Evolutionary conservation across 257 asterid genomes (phyloP), one percentile per base, ranked within the genome.

Genomic region (Voacanga thouarsii): DNA sequence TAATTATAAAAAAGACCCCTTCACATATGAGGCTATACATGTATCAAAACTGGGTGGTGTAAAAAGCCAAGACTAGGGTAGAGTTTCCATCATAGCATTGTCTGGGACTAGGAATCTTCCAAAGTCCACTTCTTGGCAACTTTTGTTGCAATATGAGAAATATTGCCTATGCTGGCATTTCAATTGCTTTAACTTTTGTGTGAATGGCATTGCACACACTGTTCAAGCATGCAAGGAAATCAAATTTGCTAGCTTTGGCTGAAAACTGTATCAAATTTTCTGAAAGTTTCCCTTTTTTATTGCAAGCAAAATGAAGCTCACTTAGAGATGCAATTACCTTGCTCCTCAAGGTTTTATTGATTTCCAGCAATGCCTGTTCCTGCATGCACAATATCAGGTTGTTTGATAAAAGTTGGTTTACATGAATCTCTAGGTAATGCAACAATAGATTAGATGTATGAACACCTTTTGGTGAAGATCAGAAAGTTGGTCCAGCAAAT

Each of bases 381-480:
- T 85, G 78, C 12, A n/a, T 85, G 78, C 12, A n/a, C n/a, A 81
- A 2, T 26, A 64, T 11, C 41, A 19, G 43, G 23, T 6, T 7
- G 16, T 47, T 19, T 24, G 43, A 5, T 12, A 21, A 33, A 23
- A 72, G 5, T 7, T 33, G 57, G 11, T 16, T 10, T 16, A n/a
- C 43, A 18, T 28, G 66, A 19, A 30, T 6, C 30, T n/a, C 41
- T 49, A 12, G 21, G 18, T 39, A 33, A 24, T 23, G 6, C 45
- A 41, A 60, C 37, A 24, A 18, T 49, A 1, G 4, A 43, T 5
- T 69, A 21, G 4, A 18, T 7, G 39, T 19, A 12, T 18, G 28
- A 7, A 6, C 71, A 86, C 90, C 90, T 82, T 84, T 77, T 82
- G 81, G 24, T 77, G 85, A 80, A 86, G 88, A 49, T 82, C 85